Evolutionary conservation across 306 rosid species (phyloP), one percentile per base, ranked within the genome.

Genomic region (Luffa aegyptiaca): DNA sequence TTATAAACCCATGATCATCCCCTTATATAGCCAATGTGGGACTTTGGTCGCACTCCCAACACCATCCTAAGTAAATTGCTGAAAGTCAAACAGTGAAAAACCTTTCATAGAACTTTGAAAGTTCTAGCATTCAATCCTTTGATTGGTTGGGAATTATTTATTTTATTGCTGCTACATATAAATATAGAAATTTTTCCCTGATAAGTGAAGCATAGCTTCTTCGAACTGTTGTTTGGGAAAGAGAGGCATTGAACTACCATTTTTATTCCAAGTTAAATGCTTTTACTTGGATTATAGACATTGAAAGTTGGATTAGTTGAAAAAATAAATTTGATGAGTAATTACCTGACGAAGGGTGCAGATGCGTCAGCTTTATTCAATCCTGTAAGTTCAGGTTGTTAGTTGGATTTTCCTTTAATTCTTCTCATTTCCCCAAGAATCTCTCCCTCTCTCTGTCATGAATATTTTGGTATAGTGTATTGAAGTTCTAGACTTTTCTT

Each of bases 251-350:
- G 42, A 33, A 12, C 69, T 8, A 57, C 11, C 4, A 6, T 62
- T 26, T 36, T 62, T 26, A 13, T 9, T 10, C n/a, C 18, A 62
- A 62, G 17, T 33, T 10, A 33, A 63, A 63, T 33, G 44, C 41
- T 26, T 12, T 31, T 61, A 33, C 17, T 63, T 63, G 18, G 69
- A 62, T 62, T 36, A 33, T 62, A 62, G 69, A 7, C 16, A 52
- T 52, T 52, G 20, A 46, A 46, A 46, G 20, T 52, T 6, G 20
- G 17, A 52, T 52, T 14, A 14, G 57, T 14, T 52, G 57, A 52
- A 51, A 20, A 66, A 66, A 48, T 71, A 46, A 71, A 71, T 71
- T 46, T 71, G 58, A 71, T 14, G 77, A 26, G 77, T 46, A 71
- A 64, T 16, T 45, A n/a, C 56, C 57, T 71, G 76, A 71, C 41